Evolutionary conservation across 2,329 filamentous ascomycete species (phyloP).

Genomic region (Cadophora sp.): DNA sequence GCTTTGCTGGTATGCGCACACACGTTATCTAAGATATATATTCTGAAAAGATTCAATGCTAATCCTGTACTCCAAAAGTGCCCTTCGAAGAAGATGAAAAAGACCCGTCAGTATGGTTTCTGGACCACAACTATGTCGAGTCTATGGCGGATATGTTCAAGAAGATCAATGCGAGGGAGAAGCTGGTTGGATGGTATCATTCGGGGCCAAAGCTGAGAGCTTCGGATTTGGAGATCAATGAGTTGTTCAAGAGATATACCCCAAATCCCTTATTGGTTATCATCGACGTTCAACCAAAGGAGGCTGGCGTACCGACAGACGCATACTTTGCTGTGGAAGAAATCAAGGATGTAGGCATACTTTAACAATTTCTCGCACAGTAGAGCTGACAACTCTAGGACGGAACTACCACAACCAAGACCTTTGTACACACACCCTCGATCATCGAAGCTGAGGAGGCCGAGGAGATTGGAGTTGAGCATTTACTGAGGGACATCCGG

Average conservation of each 20-base stretch:
- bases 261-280: slow-evolving; percentile 96
- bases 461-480: slow-evolving; percentile 98
- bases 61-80: slow-evolving; percentile 59
- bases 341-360: slow-evolving; percentile 88
- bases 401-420: slow-evolving; percentile 94
- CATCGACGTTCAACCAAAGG: slow-evolving; percentile 97
- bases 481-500: slow-evolving; percentile 95
- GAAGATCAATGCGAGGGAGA: slow-evolving; percentile 98
- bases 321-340: slow-evolving; percentile 99
- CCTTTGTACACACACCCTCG: slow-evolving; percentile 97
- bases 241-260: slow-evolving; percentile 99
- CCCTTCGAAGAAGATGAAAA: slow-evolving; percentile 99
- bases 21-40: background rate
- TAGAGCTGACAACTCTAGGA: slow-evolving; percentile 63
- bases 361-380: background rate
- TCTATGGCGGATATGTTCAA: slow-evolving; percentile 99
- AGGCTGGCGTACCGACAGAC: slow-evolving; percentile 96
- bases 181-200: slow-evolving; percentile 99
- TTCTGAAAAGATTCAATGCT: background rate
- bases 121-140: slow-evolving; percentile 99
- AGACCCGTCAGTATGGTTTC: slow-evolving; percentile 97
- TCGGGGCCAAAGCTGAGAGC: slow-evolving; percentile 95
- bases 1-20: slow-evolving; percentile 80
- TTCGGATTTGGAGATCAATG: slow-evolving; percentile 98
- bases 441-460: slow-evolving; percentile 99